Base-by-base conservation (phyloP, 1,139 yeast species). In the Casaregolazyma suthepensis region DNA sequence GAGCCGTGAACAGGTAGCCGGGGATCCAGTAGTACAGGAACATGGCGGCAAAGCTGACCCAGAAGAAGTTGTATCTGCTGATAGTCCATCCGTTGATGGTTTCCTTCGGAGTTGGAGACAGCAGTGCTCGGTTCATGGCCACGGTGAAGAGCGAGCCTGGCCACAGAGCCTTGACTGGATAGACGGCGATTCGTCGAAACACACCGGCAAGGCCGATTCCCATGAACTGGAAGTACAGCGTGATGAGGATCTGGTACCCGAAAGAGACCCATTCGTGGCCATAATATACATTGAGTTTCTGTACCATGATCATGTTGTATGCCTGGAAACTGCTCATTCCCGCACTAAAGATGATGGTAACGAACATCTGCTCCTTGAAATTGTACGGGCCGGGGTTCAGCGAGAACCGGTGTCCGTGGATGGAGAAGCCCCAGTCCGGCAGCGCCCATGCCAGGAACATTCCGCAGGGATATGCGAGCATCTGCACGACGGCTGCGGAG, bases 321-420 rank as follows among this genome's bases (percentile, higher is more conserved):
- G 68, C 51, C 54, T 66, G 62, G 50, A 66, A 61, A 42, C 63
- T 49, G 43, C 50, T 50, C 38, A 58, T 56, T 17, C 64, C 59
- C 19, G 59, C 63, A 22, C 53, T 52, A 60, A 75, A 74, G 57
- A 76, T 69, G 45, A 78, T 54, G 5, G 85, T 78, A 2, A 81
- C 73, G 57, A 81, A 71, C 83, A 82, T 81, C 71, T 85, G 89
- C 64, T 85, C 93, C 67, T 86, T 85, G 63, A 72, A 76, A 40
- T 77, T 72, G 86, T 88, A 85, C 6, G 83, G 82, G 5, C 85
- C 85, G 1, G 84, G 83, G 67, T 83, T 76, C 62, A 81, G 61
- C 51, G 79, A 67, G 63, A 68, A 56, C 54, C 72, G 71, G 54
- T 60, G 64, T 45, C 74, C 78, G 59, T 67, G 69, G 57, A 66